These are phyloP conservation scores for Pisolithus albus DNA, from an alignment of 768 basidiomycete species.

Conservation along the genomic window DNA sequence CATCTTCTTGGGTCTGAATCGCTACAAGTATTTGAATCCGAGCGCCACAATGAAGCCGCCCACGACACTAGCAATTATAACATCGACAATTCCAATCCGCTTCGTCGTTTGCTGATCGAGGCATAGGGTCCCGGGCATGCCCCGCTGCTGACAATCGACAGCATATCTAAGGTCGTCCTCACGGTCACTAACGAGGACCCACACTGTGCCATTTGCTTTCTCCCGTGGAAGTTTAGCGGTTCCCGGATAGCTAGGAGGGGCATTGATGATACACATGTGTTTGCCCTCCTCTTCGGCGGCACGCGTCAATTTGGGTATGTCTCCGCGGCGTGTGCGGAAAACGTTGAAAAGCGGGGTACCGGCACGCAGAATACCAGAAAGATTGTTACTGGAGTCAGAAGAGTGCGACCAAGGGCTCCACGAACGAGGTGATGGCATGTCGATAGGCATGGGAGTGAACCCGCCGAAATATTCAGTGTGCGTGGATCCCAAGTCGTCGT, in stretches of 20 bases:
- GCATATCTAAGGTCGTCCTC: conserved; percentile 29
- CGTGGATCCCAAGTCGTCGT: background rate
- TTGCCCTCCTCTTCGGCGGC: conserved; percentile 27
- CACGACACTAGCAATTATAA: conserved; percentile 25
- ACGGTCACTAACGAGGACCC: conserved; percentile 27
- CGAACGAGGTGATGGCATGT: conserved; percentile 18
- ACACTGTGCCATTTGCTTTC: conserved; percentile 16
- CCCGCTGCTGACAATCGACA: conserved; percentile 24
- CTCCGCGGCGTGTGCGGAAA: conserved; percentile 25
- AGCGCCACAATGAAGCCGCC: conserved; percentile 25
- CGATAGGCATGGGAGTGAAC: conserved; percentile 11
- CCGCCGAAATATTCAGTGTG: conserved; percentile 7
- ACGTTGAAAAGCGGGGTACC: conserved; percentile 30
- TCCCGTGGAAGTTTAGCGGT: conserved; percentile 14
- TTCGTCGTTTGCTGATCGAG: conserved; percentile 11
- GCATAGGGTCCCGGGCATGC: conserved; percentile 27
- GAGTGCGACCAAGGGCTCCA: conserved; percentile 24
- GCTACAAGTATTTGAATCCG: conserved; percentile 28
- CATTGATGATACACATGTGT: conserved; percentile 22
- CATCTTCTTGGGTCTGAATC: conserved; percentile 12
- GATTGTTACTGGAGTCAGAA: conserved; percentile 14
- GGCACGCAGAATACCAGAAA: conserved; percentile 19
- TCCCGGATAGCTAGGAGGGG: conserved; percentile 21
- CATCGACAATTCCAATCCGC: conserved; percentile 25
- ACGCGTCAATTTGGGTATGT: conserved; percentile 18